Conservation (phyloP, 805 yeast species). For the Saturnispora zaruensis region DNA sequence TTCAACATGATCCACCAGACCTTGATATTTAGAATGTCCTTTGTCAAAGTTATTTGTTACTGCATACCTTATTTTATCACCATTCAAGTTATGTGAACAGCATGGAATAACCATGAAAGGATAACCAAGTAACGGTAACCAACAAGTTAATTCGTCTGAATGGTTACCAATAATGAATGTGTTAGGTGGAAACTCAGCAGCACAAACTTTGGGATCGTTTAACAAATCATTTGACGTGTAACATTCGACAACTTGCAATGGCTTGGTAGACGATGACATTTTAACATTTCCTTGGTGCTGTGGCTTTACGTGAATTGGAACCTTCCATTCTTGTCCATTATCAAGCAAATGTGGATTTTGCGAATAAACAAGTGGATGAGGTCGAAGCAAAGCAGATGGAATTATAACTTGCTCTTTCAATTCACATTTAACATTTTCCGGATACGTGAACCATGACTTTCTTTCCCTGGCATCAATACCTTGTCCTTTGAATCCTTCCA, state of each 20-base stretch:
- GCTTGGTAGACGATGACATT: constrained; percentile 7
- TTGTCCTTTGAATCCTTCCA: constrained; percentile 74
- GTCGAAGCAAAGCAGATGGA: constrained; percentile 65
- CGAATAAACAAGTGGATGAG: constrained; percentile 53
- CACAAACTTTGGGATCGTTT: constrained; percentile 46
- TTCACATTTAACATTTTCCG: constrained; percentile 47
- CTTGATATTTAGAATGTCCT: constrained; percentile 63
- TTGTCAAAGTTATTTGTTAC: constrained; percentile 27
- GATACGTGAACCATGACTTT: constrained; percentile 78
- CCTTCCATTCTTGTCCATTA: constrained; percentile 54
- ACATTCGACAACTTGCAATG: constrained; percentile 41
- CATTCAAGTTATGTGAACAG: constrained; percentile 82
- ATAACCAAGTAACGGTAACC: constrained; percentile 83
- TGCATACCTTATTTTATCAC: constrained; percentile 61
- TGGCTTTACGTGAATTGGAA: constrained; percentile 31
- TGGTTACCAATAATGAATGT: constrained; percentile 91
- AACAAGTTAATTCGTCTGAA: constrained; percentile 89
- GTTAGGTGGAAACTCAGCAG: constrained; percentile 56
- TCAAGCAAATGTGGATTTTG: constrained; percentile 47
- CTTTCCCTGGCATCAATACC: constrained; percentile 89
- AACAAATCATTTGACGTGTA: constrained; percentile 48
- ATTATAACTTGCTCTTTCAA: constrained; percentile 72
- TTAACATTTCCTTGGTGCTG: constrained; percentile 19
- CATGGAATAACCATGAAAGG: constrained; percentile 94
- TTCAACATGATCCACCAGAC: constrained; percentile 79